Evolutionary conservation across 1,284 basidiomycete species (phyloP).

Genomic region (Papiliotrema flavescens): DNA sequence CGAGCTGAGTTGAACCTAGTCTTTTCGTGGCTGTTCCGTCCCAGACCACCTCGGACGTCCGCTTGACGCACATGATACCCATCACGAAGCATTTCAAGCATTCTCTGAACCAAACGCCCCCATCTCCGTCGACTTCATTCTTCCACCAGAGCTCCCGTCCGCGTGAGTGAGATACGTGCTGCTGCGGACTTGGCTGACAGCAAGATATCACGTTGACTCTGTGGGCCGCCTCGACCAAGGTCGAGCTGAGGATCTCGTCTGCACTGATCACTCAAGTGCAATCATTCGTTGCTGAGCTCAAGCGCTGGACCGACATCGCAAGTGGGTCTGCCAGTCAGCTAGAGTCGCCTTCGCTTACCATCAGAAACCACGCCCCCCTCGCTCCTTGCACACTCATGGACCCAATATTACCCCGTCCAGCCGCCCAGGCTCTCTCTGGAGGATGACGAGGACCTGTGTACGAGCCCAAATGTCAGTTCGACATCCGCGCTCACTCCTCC

Average conservation of each 20-base stretch:
- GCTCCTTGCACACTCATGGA: constrained; percentile 17
- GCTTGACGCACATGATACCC: constrained; percentile 27
- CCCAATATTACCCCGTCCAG: constrained; percentile 27
- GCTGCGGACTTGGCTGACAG: background rate
- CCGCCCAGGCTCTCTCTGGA: constrained; percentile 4
- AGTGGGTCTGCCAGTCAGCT: constrained; percentile 12
- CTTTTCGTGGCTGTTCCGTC: constrained; percentile 26
- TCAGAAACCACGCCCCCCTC: background rate
- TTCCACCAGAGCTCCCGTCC: constrained; percentile 43
- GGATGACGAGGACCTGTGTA: constrained; percentile 1
- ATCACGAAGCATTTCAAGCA: constrained; percentile 25
- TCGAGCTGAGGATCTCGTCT: constrained; percentile 69
- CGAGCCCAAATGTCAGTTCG: background rate
- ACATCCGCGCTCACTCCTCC: background rate
- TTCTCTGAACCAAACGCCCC: constrained; percentile 36
- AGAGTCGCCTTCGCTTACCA: background rate
- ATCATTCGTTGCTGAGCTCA: constrained; percentile 26
- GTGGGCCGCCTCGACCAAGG: constrained; percentile 62
- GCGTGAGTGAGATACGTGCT: constrained; percentile 21
- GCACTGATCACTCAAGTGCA: constrained; percentile 27
- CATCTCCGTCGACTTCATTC: constrained; percentile 41
- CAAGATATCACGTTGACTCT: constrained; percentile 28
- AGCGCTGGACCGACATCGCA: constrained; percentile 13
- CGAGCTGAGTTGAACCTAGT: constrained; percentile 9
- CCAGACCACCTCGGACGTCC: background rate